Evolutionary conservation across 768 basidiomycete species (phyloP), one percentile per base, ranked within the genome.

Genomic region (Chiua virens): DNA sequence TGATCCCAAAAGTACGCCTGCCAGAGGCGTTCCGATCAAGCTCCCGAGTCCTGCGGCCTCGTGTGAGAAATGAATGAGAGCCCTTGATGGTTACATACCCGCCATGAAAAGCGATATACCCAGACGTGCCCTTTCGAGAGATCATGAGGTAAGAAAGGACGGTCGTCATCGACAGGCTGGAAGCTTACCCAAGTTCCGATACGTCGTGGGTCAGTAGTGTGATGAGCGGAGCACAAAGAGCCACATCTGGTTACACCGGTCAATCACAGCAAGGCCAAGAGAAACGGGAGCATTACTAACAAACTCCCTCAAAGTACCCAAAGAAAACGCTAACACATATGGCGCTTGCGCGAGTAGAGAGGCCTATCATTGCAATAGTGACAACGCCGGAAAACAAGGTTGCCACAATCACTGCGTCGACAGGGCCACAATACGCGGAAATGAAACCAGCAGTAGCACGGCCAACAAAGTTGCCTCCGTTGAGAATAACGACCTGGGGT

Each of bases 1-100:
- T n/a, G 71, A 53, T 2, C 79, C 74, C 3, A 85, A 67, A n/a
- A 85, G 67, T 7, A 77, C 76, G 1, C 83, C 83, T 39, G 76
- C 75, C 20, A 83, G 74, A 9, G 83, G 83, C 0, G 79, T 76
- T 14, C 82, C 82, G 50, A 66, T 55, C 41, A 62, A 56, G 46
- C 57, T 59, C 50, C 56, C 70, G 18, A 57, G 44, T 9, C 63
- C 68, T 72, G 17, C 13, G 21, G 23, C 23, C 14, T n/a, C n/a
- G 10, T 30, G 35, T 37, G 46, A 53, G 30, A 40, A 17, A 34
- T 20, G 32, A 22, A 43, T 47, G 22, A 32, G 22, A 40, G 34
- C 47, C 49, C 0, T 10, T 28, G 34, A 34, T 41, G 25, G 15
- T 22, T 45, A 53, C 69, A 38, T 25, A 79, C 79, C 74, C 45